These are phyloP conservation scores for Saccharomycopsis guyanensis DNA, from an alignment of 805 yeast species.

Conservation along the genomic window DNA sequence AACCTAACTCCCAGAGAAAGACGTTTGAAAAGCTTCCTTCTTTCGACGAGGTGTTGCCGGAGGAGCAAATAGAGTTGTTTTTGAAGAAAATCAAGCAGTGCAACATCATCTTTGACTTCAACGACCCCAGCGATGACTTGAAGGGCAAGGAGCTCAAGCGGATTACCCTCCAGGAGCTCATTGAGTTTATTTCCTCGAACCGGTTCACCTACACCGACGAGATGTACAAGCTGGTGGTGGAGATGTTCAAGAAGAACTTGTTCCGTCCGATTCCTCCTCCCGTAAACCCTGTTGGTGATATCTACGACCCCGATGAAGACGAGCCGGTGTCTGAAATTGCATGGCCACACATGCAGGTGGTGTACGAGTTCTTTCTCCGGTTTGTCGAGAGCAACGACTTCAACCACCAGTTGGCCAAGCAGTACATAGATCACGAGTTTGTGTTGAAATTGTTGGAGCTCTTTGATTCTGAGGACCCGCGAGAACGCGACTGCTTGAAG, in stretches of 20 bases:
- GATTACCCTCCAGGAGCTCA: conserved; percentile 77
- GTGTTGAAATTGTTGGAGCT: conserved; percentile 74
- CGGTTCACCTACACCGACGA: conserved; percentile 84
- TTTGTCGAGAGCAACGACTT: conserved; percentile 94
- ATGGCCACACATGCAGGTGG: conserved; percentile 98
- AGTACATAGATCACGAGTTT: conserved; percentile 86
- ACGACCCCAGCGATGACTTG: conserved; percentile 86
- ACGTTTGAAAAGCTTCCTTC: conserved; percentile 69
- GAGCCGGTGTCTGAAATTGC: conserved; percentile 95
- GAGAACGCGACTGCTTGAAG: conserved; percentile 91
- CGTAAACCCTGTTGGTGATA: conserved; percentile 92
- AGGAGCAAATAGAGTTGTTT: conserved; percentile 72
- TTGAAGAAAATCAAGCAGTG: conserved; percentile 89
- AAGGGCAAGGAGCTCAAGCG: conserved; percentile 91
- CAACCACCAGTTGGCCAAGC: conserved; percentile 87
- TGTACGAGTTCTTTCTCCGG: conserved; percentile 87
- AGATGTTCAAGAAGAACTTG: conserved; percentile 81
- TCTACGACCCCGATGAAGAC: conserved; percentile 97
- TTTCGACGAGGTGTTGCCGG: conserved; percentile 82
- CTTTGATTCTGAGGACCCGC: conserved; percentile 93
- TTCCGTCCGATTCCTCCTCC: conserved; percentile 98
- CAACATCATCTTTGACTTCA: conserved; percentile 87
- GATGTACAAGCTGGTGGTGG: conserved; percentile 80
- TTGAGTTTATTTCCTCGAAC: conserved; percentile 76
- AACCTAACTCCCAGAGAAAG: conserved; percentile 59